These are phyloP conservation scores for Fusarium sp. DNA, from an alignment of 2,329 filamentous ascomycete species.

Conservation along the genomic window DNA sequence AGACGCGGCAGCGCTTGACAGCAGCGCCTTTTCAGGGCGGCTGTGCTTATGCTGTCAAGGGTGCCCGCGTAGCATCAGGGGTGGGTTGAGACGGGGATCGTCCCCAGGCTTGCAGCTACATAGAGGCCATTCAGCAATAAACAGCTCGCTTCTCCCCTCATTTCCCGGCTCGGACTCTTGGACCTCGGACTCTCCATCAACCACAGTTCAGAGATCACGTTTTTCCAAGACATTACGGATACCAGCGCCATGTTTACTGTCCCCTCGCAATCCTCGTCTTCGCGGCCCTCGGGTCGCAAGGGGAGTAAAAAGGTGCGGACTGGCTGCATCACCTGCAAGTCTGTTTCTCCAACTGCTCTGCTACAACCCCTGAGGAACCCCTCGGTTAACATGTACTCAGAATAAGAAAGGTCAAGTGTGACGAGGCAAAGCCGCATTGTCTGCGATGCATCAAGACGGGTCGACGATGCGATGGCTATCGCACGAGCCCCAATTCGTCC, in stretches of 20 bases:
- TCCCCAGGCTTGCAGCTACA: neutral
- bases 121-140: slow-evolving; percentile 30
- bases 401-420: slow-evolving; percentile 71
- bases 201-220: neutral
- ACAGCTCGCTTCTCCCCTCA: slow-evolving; percentile 25
- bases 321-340: slow-evolving; percentile 72
- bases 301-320: slow-evolving; percentile 64
- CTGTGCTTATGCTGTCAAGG: neutral
- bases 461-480: slow-evolving; percentile 71
- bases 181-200: slow-evolving; percentile 15
- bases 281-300: slow-evolving; percentile 54
- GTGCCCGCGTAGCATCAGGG: too few species aligned
- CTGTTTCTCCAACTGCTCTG: slow-evolving; percentile 49
- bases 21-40: neutral
- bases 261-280: slow-evolving; percentile 13
- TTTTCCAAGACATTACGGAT: neutral
- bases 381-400: slow-evolving; percentile 49
- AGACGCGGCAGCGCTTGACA: slow-evolving; percentile 8
- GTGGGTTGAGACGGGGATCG: neutral
- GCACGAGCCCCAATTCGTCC: slow-evolving; percentile 39
- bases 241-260: slow-evolving; percentile 19
- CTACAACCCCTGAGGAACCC: neutral
- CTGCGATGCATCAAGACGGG: slow-evolving; percentile 69
- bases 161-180: slow-evolving; percentile 38
- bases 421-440: slow-evolving; percentile 69